Evolutionary conservation across 176 grass and related monocot species (phyloP).

Genomic region (Musa troglodytarum): DNA sequence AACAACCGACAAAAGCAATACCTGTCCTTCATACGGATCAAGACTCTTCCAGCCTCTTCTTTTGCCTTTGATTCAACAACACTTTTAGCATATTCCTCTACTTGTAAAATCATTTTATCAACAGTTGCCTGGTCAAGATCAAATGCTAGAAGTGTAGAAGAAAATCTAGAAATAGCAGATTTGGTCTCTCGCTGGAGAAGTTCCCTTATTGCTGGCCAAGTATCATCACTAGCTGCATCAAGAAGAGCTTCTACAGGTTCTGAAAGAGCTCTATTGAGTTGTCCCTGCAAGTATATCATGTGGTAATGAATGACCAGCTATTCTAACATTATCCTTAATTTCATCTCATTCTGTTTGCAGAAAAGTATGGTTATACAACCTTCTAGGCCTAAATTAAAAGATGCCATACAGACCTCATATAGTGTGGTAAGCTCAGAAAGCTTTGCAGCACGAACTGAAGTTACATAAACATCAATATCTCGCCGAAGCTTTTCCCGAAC

Average conservation of each 20-base stretch:
- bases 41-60: slow-evolving; percentile 73
- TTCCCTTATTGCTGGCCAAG: slow-evolving; percentile 88
- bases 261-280: slow-evolving; percentile 57
- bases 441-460: slow-evolving; percentile 65
- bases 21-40: slow-evolving; percentile 98
- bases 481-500: slow-evolving; percentile 79
- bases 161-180: slow-evolving; percentile 50
- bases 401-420: slow-evolving; percentile 55
- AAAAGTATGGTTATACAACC: not conserved
- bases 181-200: slow-evolving; percentile 76
- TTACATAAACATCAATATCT: slow-evolving; percentile 74
- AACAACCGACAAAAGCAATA: slow-evolving; percentile 16
- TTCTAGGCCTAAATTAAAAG: not conserved
- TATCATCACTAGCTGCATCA: slow-evolving; percentile 71
- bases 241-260: slow-evolving; percentile 87
- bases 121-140: slow-evolving; percentile 59
- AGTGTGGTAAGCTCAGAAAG: slow-evolving; percentile 62
- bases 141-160: slow-evolving; percentile 58
- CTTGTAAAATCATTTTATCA: slow-evolving; percentile 54
- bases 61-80: slow-evolving; percentile 87
- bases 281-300: slow-evolving; percentile 46
- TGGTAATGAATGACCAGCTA: not conserved
- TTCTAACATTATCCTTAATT: not conserved
- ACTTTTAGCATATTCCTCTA: slow-evolving; percentile 61
- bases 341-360: not conserved